A percentile compares a stretch with the other conserved stretches of the same genome.
Evolutionary conservation across 2,329 filamentous ascomycete genomes (phyloP).

Genomic region (Phyllosticta capitalensis): DNA sequence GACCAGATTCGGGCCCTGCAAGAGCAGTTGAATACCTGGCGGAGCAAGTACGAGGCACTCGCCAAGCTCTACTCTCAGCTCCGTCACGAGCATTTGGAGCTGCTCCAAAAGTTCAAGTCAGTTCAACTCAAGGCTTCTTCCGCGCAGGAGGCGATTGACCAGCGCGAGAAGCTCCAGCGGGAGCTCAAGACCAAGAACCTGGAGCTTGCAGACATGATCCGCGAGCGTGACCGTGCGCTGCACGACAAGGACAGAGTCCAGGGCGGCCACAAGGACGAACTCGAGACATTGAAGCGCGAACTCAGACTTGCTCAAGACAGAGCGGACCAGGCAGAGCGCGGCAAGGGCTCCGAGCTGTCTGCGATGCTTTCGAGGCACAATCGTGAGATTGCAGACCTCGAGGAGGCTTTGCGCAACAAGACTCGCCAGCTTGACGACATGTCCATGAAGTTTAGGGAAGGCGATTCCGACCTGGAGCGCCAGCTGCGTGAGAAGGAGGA

Average conservation of each 20-base stretch:
- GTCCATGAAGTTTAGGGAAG: constrained; percentile 66
- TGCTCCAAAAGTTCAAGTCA: constrained; percentile 91
- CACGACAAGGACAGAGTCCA: constrained; percentile 85
- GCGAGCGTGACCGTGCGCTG: constrained; percentile 84
- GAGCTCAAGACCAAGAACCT: constrained; percentile 99
- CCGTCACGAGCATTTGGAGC: constrained; percentile 85
- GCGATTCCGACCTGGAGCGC: constrained; percentile 75
- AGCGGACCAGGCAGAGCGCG: constrained; percentile 82
- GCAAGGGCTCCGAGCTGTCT: constrained; percentile 91
- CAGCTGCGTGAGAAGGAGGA: constrained; percentile 90
- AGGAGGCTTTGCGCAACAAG: constrained; percentile 83
- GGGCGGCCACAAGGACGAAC: constrained; percentile 81
- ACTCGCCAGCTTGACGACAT: constrained; percentile 77
- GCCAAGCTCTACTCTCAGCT: constrained; percentile 97
- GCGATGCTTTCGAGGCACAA: constrained; percentile 94
- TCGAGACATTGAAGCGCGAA: constrained; percentile 91
- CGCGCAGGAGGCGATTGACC: constrained; percentile 92
- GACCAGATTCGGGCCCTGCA: constrained; percentile 89
- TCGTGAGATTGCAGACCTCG: constrained; percentile 90
- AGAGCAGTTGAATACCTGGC: constrained; percentile 96
- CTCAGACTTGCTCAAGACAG: constrained; percentile 84
- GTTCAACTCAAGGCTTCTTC: constrained; percentile 95
- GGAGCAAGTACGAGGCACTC: constrained; percentile 90
- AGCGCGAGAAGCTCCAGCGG: constrained; percentile 86
- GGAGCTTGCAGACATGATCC: constrained; percentile 97